Conservation (phyloP, 2,329 filamentous ascomycete species). For the Fusarium floridanum region DNA sequence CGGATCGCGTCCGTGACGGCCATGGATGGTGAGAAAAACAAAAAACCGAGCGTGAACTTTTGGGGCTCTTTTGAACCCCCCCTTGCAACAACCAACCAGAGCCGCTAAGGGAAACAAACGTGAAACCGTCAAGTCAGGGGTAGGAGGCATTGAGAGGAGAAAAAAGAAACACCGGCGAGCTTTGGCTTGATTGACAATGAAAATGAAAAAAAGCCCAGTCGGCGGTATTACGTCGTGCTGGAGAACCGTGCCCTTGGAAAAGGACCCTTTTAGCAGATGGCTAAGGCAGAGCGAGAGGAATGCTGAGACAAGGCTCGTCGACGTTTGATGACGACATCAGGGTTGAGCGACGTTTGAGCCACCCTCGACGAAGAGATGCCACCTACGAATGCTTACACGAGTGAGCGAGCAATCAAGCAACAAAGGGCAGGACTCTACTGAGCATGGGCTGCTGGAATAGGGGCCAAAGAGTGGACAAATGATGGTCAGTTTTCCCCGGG, state of each 20-base stretch:
- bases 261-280: conserved; percentile 14
- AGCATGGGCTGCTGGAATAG: conserved; percentile 11
- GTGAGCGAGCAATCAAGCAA: conserved; percentile 7
- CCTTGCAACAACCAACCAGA: conserved; percentile 13
- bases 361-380: conserved; percentile 17
- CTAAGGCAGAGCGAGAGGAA: conserved; percentile 3
- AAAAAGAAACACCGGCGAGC: conserved; percentile 5
- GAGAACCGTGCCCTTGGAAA: conserved; percentile 18
- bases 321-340: conserved; percentile 25
- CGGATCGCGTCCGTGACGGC: background rate
- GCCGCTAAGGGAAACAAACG: conserved; percentile 12
- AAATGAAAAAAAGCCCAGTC: background rate
- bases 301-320: conserved; percentile 1
- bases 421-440: background rate
- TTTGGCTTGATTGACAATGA: conserved; percentile 2
- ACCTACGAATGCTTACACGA: conserved; percentile 13
- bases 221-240: background rate
- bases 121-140: conserved; percentile 18
- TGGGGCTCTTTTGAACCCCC: background rate
- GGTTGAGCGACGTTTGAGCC: conserved; percentile 21
- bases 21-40: background rate
- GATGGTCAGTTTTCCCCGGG: conserved; percentile 12
- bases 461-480: conserved; percentile 18
- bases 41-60: background rate
- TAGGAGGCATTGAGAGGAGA: background rate